Base-by-base conservation (phyloP, 768 basidiomycete species). In the Megacollybia marginata region DNA sequence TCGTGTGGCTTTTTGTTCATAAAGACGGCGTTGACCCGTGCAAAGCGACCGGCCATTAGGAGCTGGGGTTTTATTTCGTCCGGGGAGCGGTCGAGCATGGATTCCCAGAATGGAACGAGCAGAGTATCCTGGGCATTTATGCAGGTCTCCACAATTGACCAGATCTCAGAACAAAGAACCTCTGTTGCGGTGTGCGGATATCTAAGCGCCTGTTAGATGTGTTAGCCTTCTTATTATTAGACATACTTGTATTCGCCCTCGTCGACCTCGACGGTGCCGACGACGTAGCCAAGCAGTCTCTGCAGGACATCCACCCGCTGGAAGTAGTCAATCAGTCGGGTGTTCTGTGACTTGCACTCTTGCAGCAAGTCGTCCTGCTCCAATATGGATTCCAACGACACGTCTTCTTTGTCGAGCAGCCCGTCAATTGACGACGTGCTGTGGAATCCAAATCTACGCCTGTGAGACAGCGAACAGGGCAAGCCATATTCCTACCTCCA, bases 301-400 rank as follows among this genome's bases (percentile, higher is more conserved):
- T 88, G 82, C 45, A 95, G 69, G 44, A 92, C 85, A 63, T 92
- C 89, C 46, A 81, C 73, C 56, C 88, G 74, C 55, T 84, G 85
- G 59, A 94, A 88, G 66, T 92, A 92, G 62, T 90, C 87, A 57
- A 89, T 87, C 46, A 95, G 80, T 51, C 88, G 73, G 36, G 86
- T 86, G 62, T 98, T 98, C 68, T 95, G 88, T 1, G 86, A 76
- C 68, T 97, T 97, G 79, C 92, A 92, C 67, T 98, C 95, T 66
- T 90, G 88, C 49, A 98, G 71, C 42, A 98, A 74, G 64, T 97
- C 93, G 61, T 91, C 86, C 68, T 96, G 92, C 69, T 92, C 92
- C 49, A 98, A 76, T 52, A 98, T 84, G 38, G 89, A 83, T 65
- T 96, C 93, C 38, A 98, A 80, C 45, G 83, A 78, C 55, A 91